These are phyloP conservation scores for Taphrina wiesneri DNA, from an alignment of 1,139 yeast genomes.

Conservation along the genomic window DNA sequence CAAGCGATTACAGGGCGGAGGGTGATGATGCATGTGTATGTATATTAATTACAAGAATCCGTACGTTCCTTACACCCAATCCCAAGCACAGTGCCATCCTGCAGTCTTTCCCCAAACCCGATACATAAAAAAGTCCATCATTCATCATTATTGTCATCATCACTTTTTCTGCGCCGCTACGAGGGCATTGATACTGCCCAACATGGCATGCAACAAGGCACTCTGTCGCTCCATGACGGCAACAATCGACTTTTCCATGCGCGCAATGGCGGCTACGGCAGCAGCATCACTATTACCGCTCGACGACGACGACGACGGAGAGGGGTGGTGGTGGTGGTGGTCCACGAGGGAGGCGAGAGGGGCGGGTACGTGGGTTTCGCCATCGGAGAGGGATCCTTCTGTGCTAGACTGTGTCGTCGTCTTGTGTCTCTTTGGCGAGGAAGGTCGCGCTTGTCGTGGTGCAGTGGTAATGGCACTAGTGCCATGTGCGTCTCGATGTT, in stretches of 20 bases:
- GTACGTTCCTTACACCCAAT: neutral
- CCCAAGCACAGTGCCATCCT: neutral
- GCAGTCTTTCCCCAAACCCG: neutral
- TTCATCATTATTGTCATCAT: neutral
- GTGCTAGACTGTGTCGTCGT: neutral
- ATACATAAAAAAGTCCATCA: neutral
- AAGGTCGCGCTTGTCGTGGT: neutral
- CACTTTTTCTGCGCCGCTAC: conserved; percentile 7
- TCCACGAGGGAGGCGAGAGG: no score
- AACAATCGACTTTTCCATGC: neutral
- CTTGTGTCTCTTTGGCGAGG: neutral
- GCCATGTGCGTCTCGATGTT: neutral
- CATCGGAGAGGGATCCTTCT: neutral
- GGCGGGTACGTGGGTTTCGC: neutral
- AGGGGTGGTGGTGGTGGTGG: neutral
- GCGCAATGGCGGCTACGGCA: neutral
- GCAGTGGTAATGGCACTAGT: neutral
- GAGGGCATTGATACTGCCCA: conserved; percentile 4
- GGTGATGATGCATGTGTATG: no score
- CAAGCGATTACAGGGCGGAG: no score
- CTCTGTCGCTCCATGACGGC: conserved; percentile 2
- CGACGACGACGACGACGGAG: neutral
- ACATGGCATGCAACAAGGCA: neutral
- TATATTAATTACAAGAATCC: neutral
- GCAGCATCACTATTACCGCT: neutral